Conservation (phyloP, 768 basidiomycete species). For the Agrocybe praecox region DNA sequence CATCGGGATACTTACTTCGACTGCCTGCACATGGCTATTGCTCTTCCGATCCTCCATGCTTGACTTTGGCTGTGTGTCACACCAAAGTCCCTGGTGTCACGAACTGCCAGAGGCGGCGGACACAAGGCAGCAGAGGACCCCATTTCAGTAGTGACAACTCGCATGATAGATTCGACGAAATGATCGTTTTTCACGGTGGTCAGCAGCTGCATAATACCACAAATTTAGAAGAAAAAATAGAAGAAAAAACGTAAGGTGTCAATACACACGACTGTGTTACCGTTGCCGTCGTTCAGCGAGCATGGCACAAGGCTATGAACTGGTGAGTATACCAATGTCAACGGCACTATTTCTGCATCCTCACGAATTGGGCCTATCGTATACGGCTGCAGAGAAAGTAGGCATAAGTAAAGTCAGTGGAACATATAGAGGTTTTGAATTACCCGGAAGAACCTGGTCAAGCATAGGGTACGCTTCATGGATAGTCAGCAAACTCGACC, state of each 20-base stretch:
- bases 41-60: slow-evolving; percentile 65
- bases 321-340: too few relatives aligned
- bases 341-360: too few relatives aligned
- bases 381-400: slow-evolving; percentile 24
- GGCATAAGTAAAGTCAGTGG: neutral
- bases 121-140: slow-evolving; percentile 52
- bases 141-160: slow-evolving; percentile 53
- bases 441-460: slow-evolving; percentile 32
- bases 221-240: neutral
- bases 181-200: slow-evolving; percentile 44
- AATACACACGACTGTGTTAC: slow-evolving; percentile 27
- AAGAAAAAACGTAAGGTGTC: neutral
- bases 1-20: slow-evolving; percentile 32
- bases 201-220: slow-evolving; percentile 30
- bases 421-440: neutral
- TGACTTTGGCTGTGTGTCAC: slow-evolving; percentile 57
- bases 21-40: slow-evolving; percentile 53
- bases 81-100: slow-evolving; percentile 38
- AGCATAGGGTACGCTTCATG: slow-evolving; percentile 33
- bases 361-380: slow-evolving; percentile 32
- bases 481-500: neutral
- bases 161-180: slow-evolving; percentile 46
- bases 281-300: slow-evolving; percentile 31
- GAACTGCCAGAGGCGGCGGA: slow-evolving; percentile 38
- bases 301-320: slow-evolving; percentile 26